Evolutionary conservation across 1,284 basidiomycete species (phyloP).

Genomic region (Clitocybe nebularis): DNA sequence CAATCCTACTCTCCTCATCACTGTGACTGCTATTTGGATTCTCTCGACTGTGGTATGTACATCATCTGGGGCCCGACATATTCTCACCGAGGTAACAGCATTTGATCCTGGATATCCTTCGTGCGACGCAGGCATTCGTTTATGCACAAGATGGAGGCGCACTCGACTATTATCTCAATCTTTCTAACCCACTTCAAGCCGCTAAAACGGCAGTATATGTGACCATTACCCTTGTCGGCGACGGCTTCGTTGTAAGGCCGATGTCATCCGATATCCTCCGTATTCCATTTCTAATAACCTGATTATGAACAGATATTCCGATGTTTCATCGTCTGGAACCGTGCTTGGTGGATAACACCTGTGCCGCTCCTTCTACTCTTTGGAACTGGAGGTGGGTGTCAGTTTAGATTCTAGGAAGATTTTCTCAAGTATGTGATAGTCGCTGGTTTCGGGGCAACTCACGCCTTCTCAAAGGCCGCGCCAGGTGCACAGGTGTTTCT

Average conservation of each 20-base stretch:
- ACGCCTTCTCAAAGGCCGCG: not conserved
- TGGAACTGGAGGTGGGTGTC: not conserved
- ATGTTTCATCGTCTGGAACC: not conserved
- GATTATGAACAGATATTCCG: not conserved
- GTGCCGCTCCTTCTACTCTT: not conserved
- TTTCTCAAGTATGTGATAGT: not conserved
- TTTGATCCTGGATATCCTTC: not conserved
- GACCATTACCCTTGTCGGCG: not conserved
- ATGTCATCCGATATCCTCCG: not conserved
- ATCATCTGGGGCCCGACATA: not conserved
- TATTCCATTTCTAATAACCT: not conserved
- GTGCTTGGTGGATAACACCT: not conserved
- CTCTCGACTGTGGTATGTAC: not conserved
- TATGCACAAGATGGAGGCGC: not conserved
- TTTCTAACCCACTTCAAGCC: not conserved
- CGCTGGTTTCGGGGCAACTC: not conserved
- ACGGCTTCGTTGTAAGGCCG: not conserved
- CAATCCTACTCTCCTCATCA: not conserved
- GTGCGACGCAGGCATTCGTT: not conserved
- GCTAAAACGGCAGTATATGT: not conserved
- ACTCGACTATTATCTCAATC: not conserved
- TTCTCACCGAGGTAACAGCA: not conserved
- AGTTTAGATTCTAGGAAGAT: not conserved
- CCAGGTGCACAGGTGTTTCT: not conserved
- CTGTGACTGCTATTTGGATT: not conserved